Evolutionary conservation across 257 asterid genomes (phyloP).

Genomic region (Lantana camara): DNA sequence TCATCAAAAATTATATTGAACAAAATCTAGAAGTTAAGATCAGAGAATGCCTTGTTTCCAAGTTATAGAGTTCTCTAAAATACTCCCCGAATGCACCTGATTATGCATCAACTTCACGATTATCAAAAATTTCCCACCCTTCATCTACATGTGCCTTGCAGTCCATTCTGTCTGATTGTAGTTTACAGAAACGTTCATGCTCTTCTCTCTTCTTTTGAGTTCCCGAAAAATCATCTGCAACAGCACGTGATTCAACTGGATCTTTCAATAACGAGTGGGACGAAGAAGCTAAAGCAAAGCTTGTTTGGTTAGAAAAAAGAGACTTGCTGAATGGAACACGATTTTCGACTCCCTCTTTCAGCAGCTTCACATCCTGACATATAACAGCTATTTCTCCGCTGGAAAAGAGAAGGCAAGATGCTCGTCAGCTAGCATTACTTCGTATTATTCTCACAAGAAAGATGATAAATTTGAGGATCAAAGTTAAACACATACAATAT

Average conservation of each 20-base stretch:
- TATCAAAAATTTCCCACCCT: conserved; percentile 70
- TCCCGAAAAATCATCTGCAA: conserved; percentile 16
- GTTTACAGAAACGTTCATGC: conserved; percentile 28
- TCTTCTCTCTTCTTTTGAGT: conserved; percentile 26
- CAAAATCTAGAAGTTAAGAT: not conserved
- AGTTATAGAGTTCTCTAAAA: not conserved
- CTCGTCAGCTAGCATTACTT: conserved; percentile 13
- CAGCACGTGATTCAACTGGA: conserved; percentile 24
- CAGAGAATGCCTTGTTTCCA: not conserved
- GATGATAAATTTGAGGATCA: no score
- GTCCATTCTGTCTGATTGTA: conserved; percentile 32
- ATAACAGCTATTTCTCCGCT: conserved; percentile 82
- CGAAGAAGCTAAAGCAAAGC: conserved; percentile 62
- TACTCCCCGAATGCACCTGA: not conserved
- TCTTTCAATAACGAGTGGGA: conserved; percentile 51
- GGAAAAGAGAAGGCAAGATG: not conserved
- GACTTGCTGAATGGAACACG: conserved; percentile 59
- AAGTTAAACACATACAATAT: no score
- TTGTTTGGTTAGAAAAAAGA: conserved; percentile 51
- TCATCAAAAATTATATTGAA: not conserved
- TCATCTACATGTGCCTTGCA: conserved; percentile 45
- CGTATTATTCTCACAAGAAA: not conserved
- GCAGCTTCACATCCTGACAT: conserved; percentile 64
- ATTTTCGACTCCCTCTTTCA: conserved; percentile 65
- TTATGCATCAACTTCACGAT: conserved; percentile 28